Percentiles rank a stretch among this genome's conserved stretches.
Evolutionary conservation across 768 basidiomycete genomes (phyloP).

Genomic region (Lanmaoa rubissima): DNA sequence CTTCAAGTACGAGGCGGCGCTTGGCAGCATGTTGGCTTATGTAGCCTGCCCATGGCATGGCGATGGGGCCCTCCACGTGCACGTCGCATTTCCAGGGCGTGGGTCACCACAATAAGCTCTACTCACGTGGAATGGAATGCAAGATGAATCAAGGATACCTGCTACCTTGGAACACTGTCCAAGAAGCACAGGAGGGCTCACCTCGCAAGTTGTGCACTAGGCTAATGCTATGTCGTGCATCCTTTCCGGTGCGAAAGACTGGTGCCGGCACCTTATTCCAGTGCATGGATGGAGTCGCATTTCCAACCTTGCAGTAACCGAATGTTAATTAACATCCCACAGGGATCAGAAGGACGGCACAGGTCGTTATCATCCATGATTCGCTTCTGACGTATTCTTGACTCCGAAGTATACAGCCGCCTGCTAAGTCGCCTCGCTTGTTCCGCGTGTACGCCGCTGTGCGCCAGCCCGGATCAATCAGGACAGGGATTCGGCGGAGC

Average conservation of each 20-base stretch:
- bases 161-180: background rate
- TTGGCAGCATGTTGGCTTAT: slow-evolving; percentile 19
- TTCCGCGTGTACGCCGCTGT: slow-evolving; percentile 15
- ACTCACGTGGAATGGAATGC: slow-evolving; percentile 23
- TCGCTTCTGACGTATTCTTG: slow-evolving; percentile 18
- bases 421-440: slow-evolving; percentile 10
- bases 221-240: slow-evolving; percentile 6
- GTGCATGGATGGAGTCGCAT: background rate
- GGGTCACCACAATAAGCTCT: slow-evolving; percentile 7
- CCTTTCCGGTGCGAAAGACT: slow-evolving; percentile 6
- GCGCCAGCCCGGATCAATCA: background rate
- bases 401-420: slow-evolving; percentile 5
- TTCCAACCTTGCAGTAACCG: slow-evolving; percentile 8
- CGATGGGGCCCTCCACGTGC: slow-evolving; percentile 21
- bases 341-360: slow-evolving; percentile 10
- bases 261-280: background rate
- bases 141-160: background rate
- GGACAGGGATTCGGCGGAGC: background rate
- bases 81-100: slow-evolving; percentile 27
- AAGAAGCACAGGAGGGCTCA: slow-evolving; percentile 4
- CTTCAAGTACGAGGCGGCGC: slow-evolving; percentile 12
- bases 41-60: slow-evolving; percentile 18
- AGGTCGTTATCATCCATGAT: background rate
- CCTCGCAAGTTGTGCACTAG: background rate
- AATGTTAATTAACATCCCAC: background rate